Evolutionary conservation across 805 yeast species (phyloP), one percentile per base, ranked within the genome.

Genomic region (Starmerella potacharoeniae): DNA sequence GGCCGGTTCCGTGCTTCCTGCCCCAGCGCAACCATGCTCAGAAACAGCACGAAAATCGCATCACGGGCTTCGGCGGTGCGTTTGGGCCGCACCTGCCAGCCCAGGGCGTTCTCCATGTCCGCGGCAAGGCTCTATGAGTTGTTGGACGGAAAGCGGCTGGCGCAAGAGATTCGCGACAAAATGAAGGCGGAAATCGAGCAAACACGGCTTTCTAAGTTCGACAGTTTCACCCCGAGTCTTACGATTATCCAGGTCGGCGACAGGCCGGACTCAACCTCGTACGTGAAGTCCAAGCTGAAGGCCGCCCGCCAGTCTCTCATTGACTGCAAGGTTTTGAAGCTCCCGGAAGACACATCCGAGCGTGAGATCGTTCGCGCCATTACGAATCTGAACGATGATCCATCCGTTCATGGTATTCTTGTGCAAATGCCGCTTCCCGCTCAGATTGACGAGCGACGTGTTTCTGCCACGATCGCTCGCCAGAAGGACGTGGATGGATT

Each of bases 401-500:
- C 82, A 37, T 66, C 75, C 16, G 89, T 89, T 40, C 88, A 91
- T 68, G 98, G 97, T 41, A 74, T 91, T 22, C 76, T 91, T 56
- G 83, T 91, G 52, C 98, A 90, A 72, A 76, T 91, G 64, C 98
- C 98, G 5, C 73, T 91, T 56, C 98, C 97, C 40, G 68, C 71
- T 35, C 89, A 84, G 65, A 73, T 91, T 56, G 79, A 87, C 66
- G 97, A 91, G 73, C 80, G 84, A 51, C 69, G 72, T 55, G 75
- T 91, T 60, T 89, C 97, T 49, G 81, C 83, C 64, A 76, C 89
- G 2, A 96, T 91, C 22, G 69, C 75, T n/a, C 79, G 85, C 22
- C 81, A 77, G 52, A 91, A 91, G 72, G 98, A 91, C 67, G 96
- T 93, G 51, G 98, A 91, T 69, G 98, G 97, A 3, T 91, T 91